Evolutionary conservation across 1,284 basidiomycete species (phyloP).

Genomic region (Cutaneotrichosporon mucoides): DNA sequence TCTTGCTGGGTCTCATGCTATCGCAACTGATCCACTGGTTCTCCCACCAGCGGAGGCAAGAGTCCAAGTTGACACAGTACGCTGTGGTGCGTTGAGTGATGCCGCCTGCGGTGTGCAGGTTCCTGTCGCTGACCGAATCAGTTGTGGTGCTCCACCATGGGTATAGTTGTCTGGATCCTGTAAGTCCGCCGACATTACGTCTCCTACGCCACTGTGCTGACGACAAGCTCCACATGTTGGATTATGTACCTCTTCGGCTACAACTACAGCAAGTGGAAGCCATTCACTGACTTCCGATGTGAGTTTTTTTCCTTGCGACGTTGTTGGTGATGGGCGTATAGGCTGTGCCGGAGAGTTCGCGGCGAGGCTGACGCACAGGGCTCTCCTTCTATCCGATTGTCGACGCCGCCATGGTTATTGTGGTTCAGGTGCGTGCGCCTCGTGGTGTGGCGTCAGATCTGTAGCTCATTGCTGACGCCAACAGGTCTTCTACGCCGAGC

Average conservation of each 20-base stretch:
- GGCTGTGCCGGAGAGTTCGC: neutral
- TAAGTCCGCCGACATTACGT: neutral
- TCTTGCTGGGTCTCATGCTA: constrained; percentile 11
- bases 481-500: constrained; percentile 20
- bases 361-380: constrained; percentile 4
- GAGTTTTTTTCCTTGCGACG: neutral
- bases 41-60: constrained; percentile 7
- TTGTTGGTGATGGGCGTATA: no score
- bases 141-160: constrained; percentile 1
- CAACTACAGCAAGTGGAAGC: constrained; percentile 11
- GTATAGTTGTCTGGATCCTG: constrained; percentile 1
- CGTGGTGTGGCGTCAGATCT: neutral
- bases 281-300: constrained; percentile 13
- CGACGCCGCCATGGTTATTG: constrained; percentile 10
- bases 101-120: no score
- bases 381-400: constrained; percentile 14
- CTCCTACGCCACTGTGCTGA: neutral
- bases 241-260: constrained; percentile 14
- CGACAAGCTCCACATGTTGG: neutral
- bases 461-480: neutral
- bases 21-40: constrained; percentile 14
- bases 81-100: constrained; percentile 11
- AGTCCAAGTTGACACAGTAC: constrained; percentile 4
- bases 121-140: neutral
- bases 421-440: constrained; percentile 5